Percentiles rank a stretch among this genome's conserved stretches.
Conservation (phyloP, 192 early-diverging fungal genomes). For the Podila clonocystis region DNA sequence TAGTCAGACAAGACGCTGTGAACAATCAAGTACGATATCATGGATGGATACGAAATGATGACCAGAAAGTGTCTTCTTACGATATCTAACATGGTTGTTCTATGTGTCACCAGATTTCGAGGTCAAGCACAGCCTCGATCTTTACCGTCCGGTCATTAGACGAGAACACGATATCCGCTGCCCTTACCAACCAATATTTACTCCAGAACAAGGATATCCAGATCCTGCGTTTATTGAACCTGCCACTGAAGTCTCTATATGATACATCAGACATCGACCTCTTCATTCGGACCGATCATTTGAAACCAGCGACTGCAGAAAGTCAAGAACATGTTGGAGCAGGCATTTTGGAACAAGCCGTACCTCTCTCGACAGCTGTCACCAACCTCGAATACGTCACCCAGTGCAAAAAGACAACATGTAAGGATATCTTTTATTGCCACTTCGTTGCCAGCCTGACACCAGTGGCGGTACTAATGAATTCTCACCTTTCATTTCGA, state of each 20-base stretch:
- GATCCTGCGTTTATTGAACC: conserved; percentile 11
- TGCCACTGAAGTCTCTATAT: not conserved
- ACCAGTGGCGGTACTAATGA: not conserved
- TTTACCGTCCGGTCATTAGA: conserved; percentile 21
- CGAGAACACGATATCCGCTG: conserved; percentile 13
- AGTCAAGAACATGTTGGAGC: not conserved
- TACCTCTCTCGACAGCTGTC: not conserved
- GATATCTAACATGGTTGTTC: not conserved
- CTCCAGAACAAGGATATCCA: conserved; percentile 27
- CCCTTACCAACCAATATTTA: conserved; percentile 32
- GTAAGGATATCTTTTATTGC: not conserved
- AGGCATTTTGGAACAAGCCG: not conserved
- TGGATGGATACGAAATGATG: not conserved
- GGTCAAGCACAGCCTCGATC: conserved; percentile 28
- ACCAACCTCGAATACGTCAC: not conserved
- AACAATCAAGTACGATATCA: conserved; percentile 9
- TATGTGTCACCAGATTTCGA: conserved; percentile 20
- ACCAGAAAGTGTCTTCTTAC: not conserved
- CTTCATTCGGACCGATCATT: conserved; percentile 25
- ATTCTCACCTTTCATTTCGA: not conserved
- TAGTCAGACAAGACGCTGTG: conserved; percentile 1
- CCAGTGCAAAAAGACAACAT: not conserved
- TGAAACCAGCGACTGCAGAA: not conserved
- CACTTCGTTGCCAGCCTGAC: not conserved
- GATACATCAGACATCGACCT: conserved; percentile 5